These are phyloP conservation scores for Hypoxylon sp. DNA, from an alignment of 2,329 filamentous ascomycete genomes.

Conservation along the genomic window DNA sequence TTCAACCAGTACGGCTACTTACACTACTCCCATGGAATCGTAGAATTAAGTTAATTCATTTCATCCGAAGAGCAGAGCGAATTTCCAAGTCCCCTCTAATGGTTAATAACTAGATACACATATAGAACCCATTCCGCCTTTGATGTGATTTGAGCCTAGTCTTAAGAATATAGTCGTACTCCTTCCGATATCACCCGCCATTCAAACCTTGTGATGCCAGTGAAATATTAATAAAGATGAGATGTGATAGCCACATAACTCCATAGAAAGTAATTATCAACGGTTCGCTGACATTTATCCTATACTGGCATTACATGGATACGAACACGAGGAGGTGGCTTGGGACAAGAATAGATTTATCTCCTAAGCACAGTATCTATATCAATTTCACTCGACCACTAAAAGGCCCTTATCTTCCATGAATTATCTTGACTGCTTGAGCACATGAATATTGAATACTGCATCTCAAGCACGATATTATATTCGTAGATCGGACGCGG, in stretches of 20 bases:
- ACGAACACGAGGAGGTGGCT: background rate
- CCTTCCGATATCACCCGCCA: background rate
- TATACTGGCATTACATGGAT: background rate
- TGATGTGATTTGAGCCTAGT: background rate
- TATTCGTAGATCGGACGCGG: background rate
- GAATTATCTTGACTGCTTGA: background rate
- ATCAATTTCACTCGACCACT: too few species aligned
- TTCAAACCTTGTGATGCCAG: background rate
- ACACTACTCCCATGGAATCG: background rate
- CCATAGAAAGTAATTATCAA: background rate
- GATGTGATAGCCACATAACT: background rate
- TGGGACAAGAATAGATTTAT: background rate
- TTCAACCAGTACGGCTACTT: background rate
- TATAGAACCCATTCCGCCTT: background rate
- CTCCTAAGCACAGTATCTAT: background rate
- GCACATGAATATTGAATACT: background rate
- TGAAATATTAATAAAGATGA: background rate
- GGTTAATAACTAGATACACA: too few species aligned
- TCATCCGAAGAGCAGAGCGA: background rate
- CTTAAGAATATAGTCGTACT: background rate
- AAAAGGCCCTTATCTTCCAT: background rate
- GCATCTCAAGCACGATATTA: background rate
- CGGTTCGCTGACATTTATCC: too few species aligned
- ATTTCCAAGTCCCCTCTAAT: background rate
- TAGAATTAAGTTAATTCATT: background rate